Conservation (phyloP, 306 rosid genomes). For the Pueraria montana region DNA sequence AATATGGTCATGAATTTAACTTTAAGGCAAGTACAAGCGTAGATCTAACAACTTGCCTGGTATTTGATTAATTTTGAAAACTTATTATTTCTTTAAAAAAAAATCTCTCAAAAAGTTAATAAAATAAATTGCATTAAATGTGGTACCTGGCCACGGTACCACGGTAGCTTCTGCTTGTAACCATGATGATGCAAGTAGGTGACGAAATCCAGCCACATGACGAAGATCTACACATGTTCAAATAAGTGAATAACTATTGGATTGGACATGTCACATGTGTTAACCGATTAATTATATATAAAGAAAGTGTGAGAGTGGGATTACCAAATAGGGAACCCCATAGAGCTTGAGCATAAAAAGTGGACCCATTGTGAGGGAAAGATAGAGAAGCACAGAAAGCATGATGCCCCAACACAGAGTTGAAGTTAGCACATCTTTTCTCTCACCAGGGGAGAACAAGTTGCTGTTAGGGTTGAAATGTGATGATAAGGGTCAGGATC, state of each 20-base stretch:
- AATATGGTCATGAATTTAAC: neutral
- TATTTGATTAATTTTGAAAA: neutral
- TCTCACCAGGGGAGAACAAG: conserved; percentile 72
- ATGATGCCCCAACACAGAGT: conserved; percentile 77
- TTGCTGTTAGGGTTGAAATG: conserved; percentile 88
- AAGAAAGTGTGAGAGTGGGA: conserved; percentile 4
- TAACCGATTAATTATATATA: neutral
- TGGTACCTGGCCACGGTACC: conserved; percentile 95
- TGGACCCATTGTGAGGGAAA: conserved; percentile 66
- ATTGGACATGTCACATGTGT: neutral
- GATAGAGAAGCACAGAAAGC: conserved; percentile 62
- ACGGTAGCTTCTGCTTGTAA: conserved; percentile 83
- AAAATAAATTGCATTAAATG: neutral
- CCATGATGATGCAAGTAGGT: conserved; percentile 98
- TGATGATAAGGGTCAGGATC: no score
- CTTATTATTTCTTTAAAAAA: neutral
- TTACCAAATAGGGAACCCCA: conserved; percentile 87
- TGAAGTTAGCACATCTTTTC: conserved; percentile 73
- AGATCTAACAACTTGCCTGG: neutral
- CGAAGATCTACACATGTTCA: conserved; percentile 61
- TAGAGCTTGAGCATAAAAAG: conserved; percentile 67
- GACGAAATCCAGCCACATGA: conserved; percentile 93
- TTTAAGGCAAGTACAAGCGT: neutral
- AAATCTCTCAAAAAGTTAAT: neutral
- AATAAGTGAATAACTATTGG: neutral